Percentiles rank a stretch among this genome's conserved stretches.
Evolutionary conservation across 257 asterid species (phyloP).

Genomic region (Nicotiana noctiflora): DNA sequence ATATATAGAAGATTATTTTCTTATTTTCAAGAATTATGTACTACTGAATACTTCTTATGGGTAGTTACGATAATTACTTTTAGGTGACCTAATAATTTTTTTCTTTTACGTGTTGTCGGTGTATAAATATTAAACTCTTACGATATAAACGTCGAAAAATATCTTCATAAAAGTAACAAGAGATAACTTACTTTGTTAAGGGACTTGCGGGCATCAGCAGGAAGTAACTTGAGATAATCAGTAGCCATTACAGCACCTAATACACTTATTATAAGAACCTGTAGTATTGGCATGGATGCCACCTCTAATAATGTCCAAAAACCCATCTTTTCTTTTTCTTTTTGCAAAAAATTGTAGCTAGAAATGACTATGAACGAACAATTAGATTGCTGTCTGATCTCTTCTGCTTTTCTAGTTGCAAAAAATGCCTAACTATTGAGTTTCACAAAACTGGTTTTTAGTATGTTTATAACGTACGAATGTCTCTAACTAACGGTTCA

Average conservation of each 20-base stretch:
- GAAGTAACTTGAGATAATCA: constrained; percentile 59
- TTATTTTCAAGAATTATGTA: no score
- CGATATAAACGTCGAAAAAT: neutral
- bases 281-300: constrained; percentile 85
- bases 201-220: constrained; percentile 52
- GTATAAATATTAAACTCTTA: neutral
- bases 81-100: no score
- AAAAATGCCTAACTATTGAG: neutral
- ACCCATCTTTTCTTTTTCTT: constrained; percentile 44
- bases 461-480: neutral
- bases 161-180: neutral
- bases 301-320: constrained; percentile 56
- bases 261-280: constrained; percentile 52
- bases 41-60: no score
- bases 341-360: neutral
- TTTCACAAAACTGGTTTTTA: neutral
- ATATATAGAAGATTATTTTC: no score
- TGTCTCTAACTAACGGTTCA: neutral
- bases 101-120: no score
- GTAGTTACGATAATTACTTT: no score
- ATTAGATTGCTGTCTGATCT: neutral
- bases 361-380: neutral
- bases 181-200: constrained; percentile 45
- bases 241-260: constrained; percentile 86
- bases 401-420: neutral